Conservation (phyloP, 2,329 filamentous ascomycete genomes). For the Fusarium miscanthi region DNA sequence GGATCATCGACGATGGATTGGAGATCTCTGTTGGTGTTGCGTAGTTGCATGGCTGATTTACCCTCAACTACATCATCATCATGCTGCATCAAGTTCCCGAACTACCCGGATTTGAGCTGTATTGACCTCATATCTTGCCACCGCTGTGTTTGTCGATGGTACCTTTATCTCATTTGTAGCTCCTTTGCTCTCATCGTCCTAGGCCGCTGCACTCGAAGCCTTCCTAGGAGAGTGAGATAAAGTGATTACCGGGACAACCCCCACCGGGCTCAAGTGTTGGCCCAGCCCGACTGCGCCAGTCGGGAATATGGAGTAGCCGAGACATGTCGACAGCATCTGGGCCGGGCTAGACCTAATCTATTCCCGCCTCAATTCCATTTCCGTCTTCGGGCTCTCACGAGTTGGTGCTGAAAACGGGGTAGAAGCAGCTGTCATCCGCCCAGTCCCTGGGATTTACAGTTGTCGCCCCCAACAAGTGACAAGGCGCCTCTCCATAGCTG, state of each 20-base stretch:
- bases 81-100: no score
- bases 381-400: neutral
- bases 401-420: neutral
- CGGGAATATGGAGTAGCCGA: neutral
- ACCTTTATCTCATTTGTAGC: neutral
- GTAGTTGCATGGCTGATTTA: neutral
- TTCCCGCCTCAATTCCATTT: slow-evolving; percentile 1
- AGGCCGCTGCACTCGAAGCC: no score
- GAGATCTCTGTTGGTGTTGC: neutral
- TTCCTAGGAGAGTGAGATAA: neutral
- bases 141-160: neutral
- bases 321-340: neutral
- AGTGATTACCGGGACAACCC: neutral
- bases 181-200: neutral
- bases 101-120: no score
- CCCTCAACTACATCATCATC: slow-evolving; percentile 5
- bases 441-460: neutral
- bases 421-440: neutral
- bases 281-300: neutral
- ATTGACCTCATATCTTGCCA: slow-evolving; percentile 1
- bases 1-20: neutral
- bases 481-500: no score
- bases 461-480: neutral
- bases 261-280: neutral
- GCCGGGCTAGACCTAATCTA: neutral